Conservation (phyloP, 106 monocot genomes). For the Allium sativum region DNA sequence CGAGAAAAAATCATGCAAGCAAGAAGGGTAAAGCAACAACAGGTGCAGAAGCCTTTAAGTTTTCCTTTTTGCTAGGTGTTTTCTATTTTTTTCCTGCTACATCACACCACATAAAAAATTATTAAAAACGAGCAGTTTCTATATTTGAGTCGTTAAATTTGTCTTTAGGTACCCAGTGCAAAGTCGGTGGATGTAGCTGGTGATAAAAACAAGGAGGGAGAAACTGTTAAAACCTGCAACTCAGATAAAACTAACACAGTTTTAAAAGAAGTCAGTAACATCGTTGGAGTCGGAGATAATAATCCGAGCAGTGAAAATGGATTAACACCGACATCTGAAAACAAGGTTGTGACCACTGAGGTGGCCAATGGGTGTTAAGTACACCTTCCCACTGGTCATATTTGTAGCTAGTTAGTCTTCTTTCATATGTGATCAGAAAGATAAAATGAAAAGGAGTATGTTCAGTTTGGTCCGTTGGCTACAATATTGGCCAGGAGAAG, state of each 20-base stretch:
- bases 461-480: too few species aligned
- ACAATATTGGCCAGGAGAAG: too few species aligned
- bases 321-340: conserved; percentile 13
- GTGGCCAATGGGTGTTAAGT: conserved; percentile 22
- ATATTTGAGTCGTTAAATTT: background rate
- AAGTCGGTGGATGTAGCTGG: conserved; percentile 11
- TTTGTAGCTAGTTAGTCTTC: background rate
- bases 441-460: too few species aligned
- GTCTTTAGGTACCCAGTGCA: conserved; percentile 18
- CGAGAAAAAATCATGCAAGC: conserved; percentile 80
- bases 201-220: conserved; percentile 14
- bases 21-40: conserved; percentile 46
- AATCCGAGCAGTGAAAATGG: conserved; percentile 20
- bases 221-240: conserved; percentile 20
- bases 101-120: too few species aligned
- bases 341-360: conserved; percentile 18
- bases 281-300: conserved; percentile 10
- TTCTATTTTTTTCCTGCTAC: too few species aligned
- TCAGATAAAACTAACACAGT: conserved; percentile 20
- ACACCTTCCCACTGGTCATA: background rate
- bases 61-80: too few species aligned
- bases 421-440: too few species aligned
- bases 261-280: conserved; percentile 16
- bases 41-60: conserved; percentile 54
- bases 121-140: background rate